These are phyloP conservation scores for Pythium grandisporangium DNA, from an alignment of 352 stramenopile species.

Conservation along the genomic window DNA sequence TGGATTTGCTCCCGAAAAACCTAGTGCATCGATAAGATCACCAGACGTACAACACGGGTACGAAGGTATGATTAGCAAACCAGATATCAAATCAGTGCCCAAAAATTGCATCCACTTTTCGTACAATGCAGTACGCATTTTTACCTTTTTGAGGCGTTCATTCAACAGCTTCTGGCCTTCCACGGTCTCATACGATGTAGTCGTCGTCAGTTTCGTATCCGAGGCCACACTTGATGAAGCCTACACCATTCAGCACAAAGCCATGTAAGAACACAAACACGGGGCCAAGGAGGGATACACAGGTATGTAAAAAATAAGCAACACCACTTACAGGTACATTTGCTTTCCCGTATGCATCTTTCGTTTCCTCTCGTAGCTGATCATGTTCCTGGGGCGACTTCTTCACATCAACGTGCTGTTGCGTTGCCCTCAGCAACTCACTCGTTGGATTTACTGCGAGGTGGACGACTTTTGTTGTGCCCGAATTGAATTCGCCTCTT, in stretches of 20 bases:
- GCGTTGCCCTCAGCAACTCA: conserved; percentile 42
- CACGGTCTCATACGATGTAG: conserved; percentile 77
- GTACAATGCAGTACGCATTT: no score
- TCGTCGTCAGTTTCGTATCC: conserved; percentile 47
- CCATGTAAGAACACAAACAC: not conserved
- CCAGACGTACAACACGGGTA: no score
- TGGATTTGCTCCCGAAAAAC: conserved; percentile 70
- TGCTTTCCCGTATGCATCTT: no score
- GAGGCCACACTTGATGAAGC: not conserved
- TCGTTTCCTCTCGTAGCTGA: conserved; percentile 23
- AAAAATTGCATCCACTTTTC: no score
- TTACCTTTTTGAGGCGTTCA: conserved; percentile 78
- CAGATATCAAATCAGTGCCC: no score
- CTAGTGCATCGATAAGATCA: conserved; percentile 14
- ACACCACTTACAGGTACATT: no score
- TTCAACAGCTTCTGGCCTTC: conserved; percentile 83
- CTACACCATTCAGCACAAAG: conserved; percentile 2
- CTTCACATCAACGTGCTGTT: conserved; percentile 24
- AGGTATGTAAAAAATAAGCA: no score
- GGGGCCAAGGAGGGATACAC: no score
- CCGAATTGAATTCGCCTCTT: conserved; percentile 65
- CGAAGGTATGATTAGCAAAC: no score
- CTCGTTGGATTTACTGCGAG: conserved; percentile 76
- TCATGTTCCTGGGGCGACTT: conserved; percentile 46
- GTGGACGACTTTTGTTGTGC: conserved; percentile 85